These are phyloP conservation scores for Neobulgaria alba DNA, from an alignment of 2,329 filamentous ascomycete genomes.

Conservation along the genomic window DNA sequence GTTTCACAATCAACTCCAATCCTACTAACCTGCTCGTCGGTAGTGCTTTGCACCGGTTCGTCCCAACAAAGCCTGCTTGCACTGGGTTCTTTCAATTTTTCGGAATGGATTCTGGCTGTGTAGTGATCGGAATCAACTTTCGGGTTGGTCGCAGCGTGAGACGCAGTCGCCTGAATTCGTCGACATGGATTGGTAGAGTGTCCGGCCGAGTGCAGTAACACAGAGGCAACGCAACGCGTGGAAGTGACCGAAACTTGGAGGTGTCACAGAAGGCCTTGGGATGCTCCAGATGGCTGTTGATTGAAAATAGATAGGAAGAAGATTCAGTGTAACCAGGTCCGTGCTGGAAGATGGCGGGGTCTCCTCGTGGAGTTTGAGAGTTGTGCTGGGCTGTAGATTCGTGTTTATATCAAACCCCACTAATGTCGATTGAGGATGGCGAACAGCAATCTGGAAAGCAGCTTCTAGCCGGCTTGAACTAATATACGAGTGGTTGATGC, in stretches of 20 bases:
- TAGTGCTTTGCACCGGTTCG: constrained; percentile 10
- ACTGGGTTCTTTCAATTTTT: constrained; percentile 12
- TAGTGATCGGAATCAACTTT: constrained; percentile 4
- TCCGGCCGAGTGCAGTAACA: constrained; percentile 18
- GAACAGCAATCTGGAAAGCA: no score
- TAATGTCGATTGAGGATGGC: constrained; percentile 4
- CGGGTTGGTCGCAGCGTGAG: constrained; percentile 18
- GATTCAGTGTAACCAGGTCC: constrained; percentile 6
- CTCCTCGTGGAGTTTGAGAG: constrained; percentile 4
- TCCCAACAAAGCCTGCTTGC: constrained; percentile 8
- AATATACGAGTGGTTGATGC: no score
- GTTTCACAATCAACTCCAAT: constrained; percentile 15
- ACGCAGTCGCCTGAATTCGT: constrained; percentile 20
- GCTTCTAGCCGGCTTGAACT: no score
- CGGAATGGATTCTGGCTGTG: constrained; percentile 11
- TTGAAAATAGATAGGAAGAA: constrained; percentile 2
- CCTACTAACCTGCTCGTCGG: constrained; percentile 8
- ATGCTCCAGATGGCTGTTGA: constrained; percentile 1
- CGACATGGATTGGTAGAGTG: constrained; percentile 24
- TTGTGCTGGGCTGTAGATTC: constrained; percentile 8
- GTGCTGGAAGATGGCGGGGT: constrained; percentile 2
- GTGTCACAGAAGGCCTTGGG: constrained; percentile 2
- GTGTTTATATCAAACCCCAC: constrained; percentile 17
- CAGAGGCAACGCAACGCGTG: constrained; percentile 13
- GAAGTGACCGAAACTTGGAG: constrained; percentile 5